Conservation (phyloP, 2,329 filamentous ascomycete genomes). For the Arthrobotrys pseudoclavata region DNA sequence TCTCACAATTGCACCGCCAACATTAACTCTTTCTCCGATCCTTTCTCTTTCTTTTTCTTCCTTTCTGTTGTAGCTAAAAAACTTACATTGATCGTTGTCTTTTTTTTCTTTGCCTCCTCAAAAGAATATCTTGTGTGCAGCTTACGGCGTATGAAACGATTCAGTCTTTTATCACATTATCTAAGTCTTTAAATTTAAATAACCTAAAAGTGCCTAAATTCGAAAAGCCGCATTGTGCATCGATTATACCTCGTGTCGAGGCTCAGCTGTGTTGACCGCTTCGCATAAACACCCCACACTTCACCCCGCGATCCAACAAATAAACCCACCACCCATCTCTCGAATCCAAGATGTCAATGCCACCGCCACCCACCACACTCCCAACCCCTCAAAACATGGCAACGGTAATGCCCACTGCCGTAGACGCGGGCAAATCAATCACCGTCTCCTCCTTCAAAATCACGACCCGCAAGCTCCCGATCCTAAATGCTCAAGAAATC, state of each 20-base stretch:
- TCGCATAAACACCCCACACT: constrained; percentile 8
- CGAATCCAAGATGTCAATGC: constrained; percentile 34
- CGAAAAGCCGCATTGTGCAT: background rate
- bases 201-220: background rate
- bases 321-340: background rate
- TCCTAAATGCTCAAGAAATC: constrained; percentile 91
- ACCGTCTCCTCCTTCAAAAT: constrained; percentile 60
- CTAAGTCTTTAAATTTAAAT: background rate
- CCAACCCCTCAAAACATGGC: constrained; percentile 35
- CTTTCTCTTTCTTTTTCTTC: constrained; percentile 56
- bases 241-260: background rate
- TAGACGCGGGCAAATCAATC: constrained; percentile 61
- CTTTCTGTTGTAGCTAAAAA: constrained; percentile 60
- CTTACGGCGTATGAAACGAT: constrained; percentile 55
- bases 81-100: constrained; percentile 27
- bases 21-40: constrained; percentile 1
- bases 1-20: constrained; percentile 25
- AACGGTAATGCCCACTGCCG: constrained; percentile 51
- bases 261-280: background rate
- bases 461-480: constrained; percentile 77
- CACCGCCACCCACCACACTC: constrained; percentile 31
- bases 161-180: constrained; percentile 12
- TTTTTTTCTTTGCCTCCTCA: constrained; percentile 10
- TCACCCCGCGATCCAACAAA: constrained; percentile 32
- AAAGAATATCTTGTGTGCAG: constrained; percentile 54